Evolutionary conservation across 2,329 filamentous ascomycete genomes (phyloP), one percentile per base, ranked within the genome.

Genomic region (Colletotrichum sp.): DNA sequence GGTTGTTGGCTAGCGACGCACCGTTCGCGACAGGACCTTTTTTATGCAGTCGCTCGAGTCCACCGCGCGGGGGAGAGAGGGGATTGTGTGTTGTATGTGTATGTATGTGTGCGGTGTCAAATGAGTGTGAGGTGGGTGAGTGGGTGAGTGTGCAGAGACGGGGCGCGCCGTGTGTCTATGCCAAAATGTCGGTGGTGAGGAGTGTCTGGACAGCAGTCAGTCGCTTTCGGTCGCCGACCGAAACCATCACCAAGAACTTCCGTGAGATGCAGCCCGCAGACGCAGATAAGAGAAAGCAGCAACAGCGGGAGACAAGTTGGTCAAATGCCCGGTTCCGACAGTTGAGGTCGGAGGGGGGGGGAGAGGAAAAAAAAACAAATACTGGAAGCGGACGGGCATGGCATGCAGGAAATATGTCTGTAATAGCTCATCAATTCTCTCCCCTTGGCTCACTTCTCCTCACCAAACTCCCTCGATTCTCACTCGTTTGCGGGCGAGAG

Each of bases 1-100:
- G 16, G 34, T 61, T 70, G 55, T 51, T 51, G 58, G 63, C 72
- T 74, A 72, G 72, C 34, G 47, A 74, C 57, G 72, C 71, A 73
- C 72, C 72, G 72, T 72, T 63, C 72, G 68, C 72, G 68, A 72
- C 72, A 63, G 67, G 68, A 72, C 72, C 68, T 68, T 57, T 70
- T 72, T 66, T 72, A 67, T 74, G 72, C 72, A 74, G 58, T 47
- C 6, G 59, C 24, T 57, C 27, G 33, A 69, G 51, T 38, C 16
- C 51, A 33, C 33, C n/a, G 47, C 29, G 65, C 47, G 36, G 54
- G 34, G 33, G 63, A 34, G 24, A 57, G 24, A 36, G 43, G 29
- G 38, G 69, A n/a, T 68, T 24, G 55, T 34, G 31, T 57, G 38
- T 65, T 65, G 51, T 59, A 62, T 62, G 31, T 62, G 29, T 62